Conservation (phyloP, 768 basidiomycete species). For the Panaeolus cyanescens region DNA sequence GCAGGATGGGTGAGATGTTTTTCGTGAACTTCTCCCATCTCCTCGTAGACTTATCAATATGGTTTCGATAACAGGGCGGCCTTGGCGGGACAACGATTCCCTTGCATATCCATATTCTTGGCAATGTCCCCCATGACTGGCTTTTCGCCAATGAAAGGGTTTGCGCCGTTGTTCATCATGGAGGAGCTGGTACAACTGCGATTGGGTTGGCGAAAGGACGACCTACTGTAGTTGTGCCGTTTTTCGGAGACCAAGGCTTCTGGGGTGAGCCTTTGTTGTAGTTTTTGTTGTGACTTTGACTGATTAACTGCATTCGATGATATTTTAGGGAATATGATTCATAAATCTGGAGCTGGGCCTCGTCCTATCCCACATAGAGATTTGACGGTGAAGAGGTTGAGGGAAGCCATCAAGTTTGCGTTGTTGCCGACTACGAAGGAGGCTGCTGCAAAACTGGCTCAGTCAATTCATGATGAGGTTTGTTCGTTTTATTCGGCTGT, state of each 20-base stretch:
- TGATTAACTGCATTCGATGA: not conserved
- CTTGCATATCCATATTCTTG: slow-evolving; percentile 59
- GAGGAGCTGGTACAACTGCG: slow-evolving; percentile 69
- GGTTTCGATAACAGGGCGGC: slow-evolving; percentile 40
- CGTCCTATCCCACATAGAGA: slow-evolving; percentile 57
- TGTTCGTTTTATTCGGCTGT: slow-evolving; percentile 4
- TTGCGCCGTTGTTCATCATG: slow-evolving; percentile 62
- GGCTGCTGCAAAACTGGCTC: slow-evolving; percentile 51
- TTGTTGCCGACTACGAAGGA: slow-evolving; percentile 45
- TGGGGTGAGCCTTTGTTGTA: slow-evolving; percentile 42
- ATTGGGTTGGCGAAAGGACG: slow-evolving; percentile 59
- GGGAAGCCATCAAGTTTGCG: slow-evolving; percentile 53
- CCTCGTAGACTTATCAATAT: not conserved
- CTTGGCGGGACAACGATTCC: slow-evolving; percentile 56
- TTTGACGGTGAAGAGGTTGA: slow-evolving; percentile 48
- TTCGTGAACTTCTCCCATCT: not conserved
- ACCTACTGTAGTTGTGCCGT: slow-evolving; percentile 64
- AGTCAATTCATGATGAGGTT: slow-evolving; percentile 53
- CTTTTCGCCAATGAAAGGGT: slow-evolving; percentile 58
- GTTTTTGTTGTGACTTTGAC: not conserved
- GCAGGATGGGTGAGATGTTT: slow-evolving; percentile 54
- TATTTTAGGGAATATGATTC: slow-evolving; percentile 63
- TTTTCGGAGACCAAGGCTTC: slow-evolving; percentile 67
- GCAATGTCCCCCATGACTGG: slow-evolving; percentile 72
- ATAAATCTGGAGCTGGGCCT: slow-evolving; percentile 62